These are phyloP conservation scores for Oenanthe sinensis DNA, from an alignment of 129 eudicot species.

Conservation along the genomic window DNA sequence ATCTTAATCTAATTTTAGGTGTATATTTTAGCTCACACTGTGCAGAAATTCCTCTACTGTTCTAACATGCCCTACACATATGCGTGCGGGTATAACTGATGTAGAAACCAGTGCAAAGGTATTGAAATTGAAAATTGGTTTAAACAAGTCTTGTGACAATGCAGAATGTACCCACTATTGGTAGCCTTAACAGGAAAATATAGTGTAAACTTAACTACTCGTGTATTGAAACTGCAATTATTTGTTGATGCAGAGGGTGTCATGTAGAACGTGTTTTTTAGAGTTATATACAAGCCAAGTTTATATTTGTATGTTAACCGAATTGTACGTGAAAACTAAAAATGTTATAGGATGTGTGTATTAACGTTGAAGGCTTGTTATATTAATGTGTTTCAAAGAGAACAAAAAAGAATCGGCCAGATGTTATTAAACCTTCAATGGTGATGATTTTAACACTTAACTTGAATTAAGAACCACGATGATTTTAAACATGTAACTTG, in stretches of 20 bases:
- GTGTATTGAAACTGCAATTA: neutral
- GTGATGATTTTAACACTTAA: too few species aligned
- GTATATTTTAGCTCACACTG: constrained; percentile 5
- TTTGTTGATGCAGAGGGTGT: neutral
- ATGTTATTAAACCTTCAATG: too few species aligned
- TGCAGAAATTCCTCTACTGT: neutral
- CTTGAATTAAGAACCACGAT: too few species aligned
- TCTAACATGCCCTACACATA: neutral
- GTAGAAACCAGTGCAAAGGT: neutral
- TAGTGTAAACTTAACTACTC: neutral
- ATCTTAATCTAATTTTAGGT: neutral
- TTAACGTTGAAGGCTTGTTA: neutral
- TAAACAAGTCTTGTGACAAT: neutral
- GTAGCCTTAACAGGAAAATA: neutral
- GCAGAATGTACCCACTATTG: neutral
- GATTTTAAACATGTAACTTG: too few species aligned
- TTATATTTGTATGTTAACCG: neutral
- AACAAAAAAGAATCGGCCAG: too few species aligned
- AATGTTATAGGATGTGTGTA: neutral
- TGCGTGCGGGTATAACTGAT: neutral
- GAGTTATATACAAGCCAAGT: neutral
- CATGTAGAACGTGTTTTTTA: neutral
- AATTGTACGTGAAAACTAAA: neutral
- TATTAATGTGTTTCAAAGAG: too few species aligned
- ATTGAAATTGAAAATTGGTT: neutral